Evolutionary conservation across 2,329 filamentous ascomycete genomes (phyloP).

Genomic region (Xylaria sp.): DNA sequence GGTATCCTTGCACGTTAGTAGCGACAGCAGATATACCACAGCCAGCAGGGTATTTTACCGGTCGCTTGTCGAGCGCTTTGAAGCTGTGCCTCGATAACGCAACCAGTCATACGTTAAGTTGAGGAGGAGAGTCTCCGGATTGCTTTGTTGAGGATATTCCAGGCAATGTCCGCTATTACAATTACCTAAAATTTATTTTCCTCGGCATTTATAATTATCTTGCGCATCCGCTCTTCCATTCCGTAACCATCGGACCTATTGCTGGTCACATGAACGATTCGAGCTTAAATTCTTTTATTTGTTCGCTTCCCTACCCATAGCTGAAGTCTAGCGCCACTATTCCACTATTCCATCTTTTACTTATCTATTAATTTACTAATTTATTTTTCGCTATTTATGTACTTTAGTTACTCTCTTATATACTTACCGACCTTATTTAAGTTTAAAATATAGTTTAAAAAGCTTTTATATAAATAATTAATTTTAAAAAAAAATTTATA

Average conservation of each 20-base stretch:
- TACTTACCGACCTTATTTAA: too few species aligned
- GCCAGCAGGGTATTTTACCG: neutral
- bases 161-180: neutral
- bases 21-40: neutral
- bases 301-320: too few species aligned
- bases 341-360: too few species aligned
- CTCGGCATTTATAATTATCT: conserved; percentile 5
- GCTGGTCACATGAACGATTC: too few species aligned
- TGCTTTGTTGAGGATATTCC: conserved; percentile 4
- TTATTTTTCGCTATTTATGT: too few species aligned
- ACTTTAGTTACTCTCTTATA: too few species aligned
- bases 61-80: neutral
- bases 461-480: too few species aligned
- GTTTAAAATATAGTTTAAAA: too few species aligned
- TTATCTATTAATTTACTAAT: too few species aligned
- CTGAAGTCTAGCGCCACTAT: too few species aligned
- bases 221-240: neutral
- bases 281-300: too few species aligned
- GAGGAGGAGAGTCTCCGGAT: conserved; percentile 7
- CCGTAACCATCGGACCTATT: neutral
- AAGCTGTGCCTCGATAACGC: neutral
- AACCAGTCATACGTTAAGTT: neutral
- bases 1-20: neutral
- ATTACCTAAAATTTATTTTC: neutral
- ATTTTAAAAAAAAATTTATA: too few species aligned